Evolutionary conservation across 1,284 basidiomycete genomes (phyloP).

Genomic region (Ceratobasidium sp.): DNA sequence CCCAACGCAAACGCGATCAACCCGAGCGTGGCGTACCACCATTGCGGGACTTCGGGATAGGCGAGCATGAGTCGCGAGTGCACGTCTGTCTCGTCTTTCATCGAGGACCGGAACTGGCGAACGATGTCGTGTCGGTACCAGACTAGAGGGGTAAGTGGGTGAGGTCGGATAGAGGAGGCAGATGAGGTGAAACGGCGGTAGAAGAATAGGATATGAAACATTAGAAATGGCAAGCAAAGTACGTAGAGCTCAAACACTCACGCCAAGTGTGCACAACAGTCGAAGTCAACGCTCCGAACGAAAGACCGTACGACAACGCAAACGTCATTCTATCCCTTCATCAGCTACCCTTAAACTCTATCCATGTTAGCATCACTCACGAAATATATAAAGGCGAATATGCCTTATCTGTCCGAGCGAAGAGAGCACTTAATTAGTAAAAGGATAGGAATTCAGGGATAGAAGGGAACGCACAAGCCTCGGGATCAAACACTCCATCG

Average conservation of each 20-base stretch:
- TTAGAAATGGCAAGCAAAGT: not conserved
- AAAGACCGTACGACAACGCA: slow-evolving; percentile 75
- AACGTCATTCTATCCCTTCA: slow-evolving; percentile 63
- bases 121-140: slow-evolving; percentile 87
- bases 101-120: slow-evolving; percentile 73
- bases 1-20: slow-evolving; percentile 72
- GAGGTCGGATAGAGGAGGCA: slow-evolving; percentile 25
- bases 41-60: slow-evolving; percentile 84
- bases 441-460: too few relatives aligned
- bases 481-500: slow-evolving; percentile 75
- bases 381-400: slow-evolving; percentile 92
- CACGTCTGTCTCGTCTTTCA: slow-evolving; percentile 82
- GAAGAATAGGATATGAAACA: not conserved
- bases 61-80: slow-evolving; percentile 87
- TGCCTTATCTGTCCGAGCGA: slow-evolving; percentile 60
- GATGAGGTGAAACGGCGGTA: not conserved
- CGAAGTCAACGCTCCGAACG: slow-evolving; percentile 77
- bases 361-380: too few relatives aligned
- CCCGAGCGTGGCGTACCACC: slow-evolving; percentile 80
- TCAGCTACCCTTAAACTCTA: too few relatives aligned
- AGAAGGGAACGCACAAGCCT: slow-evolving; percentile 66
- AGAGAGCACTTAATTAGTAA: too few relatives aligned
- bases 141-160: slow-evolving; percentile 62
- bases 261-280: slow-evolving; percentile 78
- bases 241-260: too few relatives aligned